Evolutionary conservation across 148 eudicot species (phyloP), one percentile per base, ranked within the genome.

Genomic region (Persicaria maculosa): DNA sequence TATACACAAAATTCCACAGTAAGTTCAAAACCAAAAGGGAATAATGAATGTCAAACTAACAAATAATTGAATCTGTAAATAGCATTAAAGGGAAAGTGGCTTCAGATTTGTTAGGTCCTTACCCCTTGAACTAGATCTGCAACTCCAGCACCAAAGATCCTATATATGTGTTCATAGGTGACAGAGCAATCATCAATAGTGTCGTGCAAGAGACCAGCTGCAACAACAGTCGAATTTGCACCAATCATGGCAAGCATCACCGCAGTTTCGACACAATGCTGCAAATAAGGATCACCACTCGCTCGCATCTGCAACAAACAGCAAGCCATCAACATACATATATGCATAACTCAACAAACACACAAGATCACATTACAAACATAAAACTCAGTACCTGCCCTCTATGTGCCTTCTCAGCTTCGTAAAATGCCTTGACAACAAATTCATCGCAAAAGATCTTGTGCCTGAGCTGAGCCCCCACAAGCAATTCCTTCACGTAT

Each of bases 231-330:
- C 0, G 97, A 79, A 74, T 88, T 88, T 0, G 97, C 96, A 53
- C 99, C 99, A 43, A 95, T 86, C 22, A 76, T 72, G 46, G 99
- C 99, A 22, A 95, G 85, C 75, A 86, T 77, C 74, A 87, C 85
- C 0, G 99, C 99, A 0, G 99, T 95, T 74, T 95, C 99, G 71
- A 95, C 88, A 73, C 97, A 95, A 80, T 95, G 99, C 74, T 92
- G 91, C 79, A 95, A 79, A 76, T 95, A 95, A 67, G 93, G 92
- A 87, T 92, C 94, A 25, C 99, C 99, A 83, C 92, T 92, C 9
- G 88, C 96, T 73, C 97, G 85, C 78, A 85, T 82, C 97, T 95
- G 55, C 80, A 81, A 83, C 71, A 46, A 71, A 45, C 7, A 64
- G 14, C 70, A 65, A 65, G 69, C 46, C 69, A 64, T 64, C 47